Evolutionary conservation across 257 asterid genomes (phyloP).

Genomic region (Echium plantagineum): DNA sequence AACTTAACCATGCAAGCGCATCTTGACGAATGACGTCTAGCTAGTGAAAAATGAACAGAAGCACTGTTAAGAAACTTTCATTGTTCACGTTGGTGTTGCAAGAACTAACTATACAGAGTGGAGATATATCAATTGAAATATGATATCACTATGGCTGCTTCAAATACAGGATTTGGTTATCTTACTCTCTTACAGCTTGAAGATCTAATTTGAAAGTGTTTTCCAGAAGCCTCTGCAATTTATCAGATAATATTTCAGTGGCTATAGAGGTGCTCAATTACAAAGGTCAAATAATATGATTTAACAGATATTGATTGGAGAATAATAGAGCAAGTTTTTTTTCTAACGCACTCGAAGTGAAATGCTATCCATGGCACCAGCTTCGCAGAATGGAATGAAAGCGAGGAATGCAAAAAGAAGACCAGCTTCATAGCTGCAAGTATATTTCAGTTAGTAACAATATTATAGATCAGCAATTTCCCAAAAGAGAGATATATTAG

Average conservation of each 20-base stretch:
- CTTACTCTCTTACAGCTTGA: conserved; percentile 85
- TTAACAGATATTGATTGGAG: conserved; percentile 7
- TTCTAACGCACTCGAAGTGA: conserved; percentile 54
- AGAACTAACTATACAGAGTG: background rate
- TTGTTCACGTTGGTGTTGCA: background rate
- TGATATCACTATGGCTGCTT: background rate
- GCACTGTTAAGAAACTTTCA: background rate
- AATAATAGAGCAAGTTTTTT: conserved; percentile 3
- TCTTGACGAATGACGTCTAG: background rate
- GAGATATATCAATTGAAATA: background rate
- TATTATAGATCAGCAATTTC: background rate
- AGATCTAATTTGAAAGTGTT: conserved; percentile 79
- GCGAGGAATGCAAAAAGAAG: conserved; percentile 70
- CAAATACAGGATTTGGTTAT: conserved; percentile 4
- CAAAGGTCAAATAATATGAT: conserved; percentile 1
- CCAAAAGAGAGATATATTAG: conserved; percentile 1
- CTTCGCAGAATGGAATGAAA: conserved; percentile 80
- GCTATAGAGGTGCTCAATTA: background rate
- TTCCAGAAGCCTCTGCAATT: conserved; percentile 79
- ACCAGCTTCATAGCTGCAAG: conserved; percentile 87
- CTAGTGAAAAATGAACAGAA: background rate
- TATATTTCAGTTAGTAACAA: conserved; percentile 3
- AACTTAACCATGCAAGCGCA: background rate
- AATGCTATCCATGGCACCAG: conserved; percentile 76
- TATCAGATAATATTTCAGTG: background rate